Conservation (phyloP, 345 rosid genomes). For the Salix brachista region DNA sequence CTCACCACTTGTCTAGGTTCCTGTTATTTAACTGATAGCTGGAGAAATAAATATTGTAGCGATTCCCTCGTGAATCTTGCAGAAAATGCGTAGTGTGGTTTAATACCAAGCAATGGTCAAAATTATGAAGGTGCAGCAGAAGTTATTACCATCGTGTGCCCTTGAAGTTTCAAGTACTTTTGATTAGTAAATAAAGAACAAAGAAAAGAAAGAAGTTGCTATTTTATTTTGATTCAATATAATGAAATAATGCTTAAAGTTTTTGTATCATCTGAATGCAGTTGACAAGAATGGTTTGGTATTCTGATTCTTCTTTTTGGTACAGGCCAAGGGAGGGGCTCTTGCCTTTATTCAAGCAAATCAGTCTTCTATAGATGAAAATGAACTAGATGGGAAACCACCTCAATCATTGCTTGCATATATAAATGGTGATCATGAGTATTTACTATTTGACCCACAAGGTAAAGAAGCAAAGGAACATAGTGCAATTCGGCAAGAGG, state of each 20-base stretch:
- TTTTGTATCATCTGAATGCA: not conserved
- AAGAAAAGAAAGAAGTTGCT: not conserved
- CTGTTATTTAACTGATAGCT: not conserved
- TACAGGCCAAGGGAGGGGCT: conserved; percentile 74
- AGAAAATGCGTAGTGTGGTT: not conserved
- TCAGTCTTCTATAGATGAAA: conserved; percentile 28
- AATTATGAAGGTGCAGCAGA: not conserved
- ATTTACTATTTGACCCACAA: conserved; percentile 67
- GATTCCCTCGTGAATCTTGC: not conserved
- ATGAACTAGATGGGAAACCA: conserved; percentile 35
- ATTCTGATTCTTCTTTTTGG: conserved; percentile 15
- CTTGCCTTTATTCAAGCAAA: conserved; percentile 51
- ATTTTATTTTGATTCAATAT: not conserved
- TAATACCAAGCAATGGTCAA: not conserved
- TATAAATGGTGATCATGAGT: conserved; percentile 76
- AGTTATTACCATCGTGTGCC: not conserved
- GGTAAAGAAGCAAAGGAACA: conserved; percentile 50
- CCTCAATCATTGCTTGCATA: conserved; percentile 51
- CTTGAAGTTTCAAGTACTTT: not conserved
- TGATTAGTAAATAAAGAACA: not conserved
- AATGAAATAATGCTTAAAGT: not conserved
- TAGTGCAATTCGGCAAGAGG: conserved; percentile 26
- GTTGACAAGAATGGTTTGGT: not conserved
- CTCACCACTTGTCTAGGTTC: not conserved
- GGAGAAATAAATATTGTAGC: not conserved